Percentiles rank a stretch among this genome's conserved stretches.
phyloP scores from a whole-genome alignment of 2,329 filamentous ascomycete species.

The Cercospora sesami region DNA sequence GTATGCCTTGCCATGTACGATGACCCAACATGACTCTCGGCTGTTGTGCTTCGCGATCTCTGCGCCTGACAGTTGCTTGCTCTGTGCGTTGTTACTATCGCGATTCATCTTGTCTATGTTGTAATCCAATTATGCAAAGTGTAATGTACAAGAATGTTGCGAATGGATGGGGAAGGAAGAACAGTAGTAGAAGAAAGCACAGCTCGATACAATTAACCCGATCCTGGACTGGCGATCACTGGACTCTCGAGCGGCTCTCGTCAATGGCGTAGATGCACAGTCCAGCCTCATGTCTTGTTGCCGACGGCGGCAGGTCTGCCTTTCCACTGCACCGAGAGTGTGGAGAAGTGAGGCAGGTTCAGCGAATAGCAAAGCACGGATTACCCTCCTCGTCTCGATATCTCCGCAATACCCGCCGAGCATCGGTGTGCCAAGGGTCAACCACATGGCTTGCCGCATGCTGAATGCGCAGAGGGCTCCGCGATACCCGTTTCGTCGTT shows the following conservation, averaged over 20 bases:
- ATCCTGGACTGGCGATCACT: conserved; percentile 16
- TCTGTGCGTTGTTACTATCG: conserved; percentile 45
- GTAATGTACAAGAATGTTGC: conserved; percentile 3
- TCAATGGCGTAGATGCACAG: conserved; percentile 9
- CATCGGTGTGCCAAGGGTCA: not conserved
- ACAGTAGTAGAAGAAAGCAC: not conserved
- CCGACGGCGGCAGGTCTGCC: conserved; percentile 15
- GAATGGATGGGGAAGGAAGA: not conserved
- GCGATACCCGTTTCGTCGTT: conserved; percentile 5
- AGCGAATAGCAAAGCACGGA: conserved; percentile 6
- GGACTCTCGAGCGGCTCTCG: conserved; percentile 2
- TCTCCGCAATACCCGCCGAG: conserved; percentile 18
- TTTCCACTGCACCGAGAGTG: conserved; percentile 18
- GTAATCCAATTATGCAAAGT: conserved; percentile 16
- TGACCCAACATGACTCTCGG: conserved; percentile 85
- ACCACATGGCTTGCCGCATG: not conserved
- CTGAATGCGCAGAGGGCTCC: not conserved
- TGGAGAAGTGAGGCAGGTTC: conserved; percentile 10
- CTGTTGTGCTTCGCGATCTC: conserved; percentile 74
- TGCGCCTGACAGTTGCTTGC: conserved; percentile 45
- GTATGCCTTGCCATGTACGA: conserved; percentile 75
- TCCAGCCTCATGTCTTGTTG: conserved; percentile 16
- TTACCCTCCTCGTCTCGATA: not conserved
- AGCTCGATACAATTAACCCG: conserved; percentile 8
- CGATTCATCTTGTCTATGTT: conserved; percentile 44